Base-by-base conservation (phyloP, 2,329 filamentous ascomycete genomes). In the Exophiala viscosa region DNA sequence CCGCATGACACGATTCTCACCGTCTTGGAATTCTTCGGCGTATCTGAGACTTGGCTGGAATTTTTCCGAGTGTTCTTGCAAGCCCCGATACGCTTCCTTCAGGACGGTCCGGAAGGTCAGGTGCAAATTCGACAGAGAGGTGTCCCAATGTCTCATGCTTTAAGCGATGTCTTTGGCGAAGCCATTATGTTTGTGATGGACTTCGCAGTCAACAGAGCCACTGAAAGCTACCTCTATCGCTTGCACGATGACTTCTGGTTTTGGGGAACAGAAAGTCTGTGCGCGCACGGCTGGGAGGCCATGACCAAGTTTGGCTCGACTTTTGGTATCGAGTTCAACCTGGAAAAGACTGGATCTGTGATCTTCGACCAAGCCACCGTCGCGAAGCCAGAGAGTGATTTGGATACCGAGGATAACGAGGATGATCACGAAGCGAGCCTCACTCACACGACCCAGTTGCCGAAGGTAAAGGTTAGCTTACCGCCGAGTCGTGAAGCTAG, bases 181-280 rank as follows among this genome's bases (percentile, higher is more conserved):
- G 68, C 73, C 0, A 69, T 84, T 0, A 68, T 87, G 0, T 87
- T 87, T 61, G 83, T 80, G 54, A 76, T 87, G 59, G 84, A 87
- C 62, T 83, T 82, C 61, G 74, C 82, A 0, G 76, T 87, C 50
- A 86, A 85, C 51, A 76, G 80, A 53, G 67, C 70, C 1, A 82
- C 83, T 0, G 61, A 67, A 17, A 46, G 39, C 40, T 48, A 58
- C 35, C 66, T 86, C 9, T 83, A 83, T 64, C 79, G 84, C 10
- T 71, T 85, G 34, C 77, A 85, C 46, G 84, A 86, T 57, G 82
- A 86, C 58, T 73, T 86, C 46, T 87, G 83, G 83, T 82, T 86
- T 63, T 86, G 83, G 82, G 76, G 78, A 7, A 72, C 80, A 5
- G 76, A 83, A 43, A 57, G 69, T 2, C 72, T 69, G 2, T 79